Conservation (phyloP, 2,329 filamentous ascomycete species). For the Penicillium polonicum region DNA sequence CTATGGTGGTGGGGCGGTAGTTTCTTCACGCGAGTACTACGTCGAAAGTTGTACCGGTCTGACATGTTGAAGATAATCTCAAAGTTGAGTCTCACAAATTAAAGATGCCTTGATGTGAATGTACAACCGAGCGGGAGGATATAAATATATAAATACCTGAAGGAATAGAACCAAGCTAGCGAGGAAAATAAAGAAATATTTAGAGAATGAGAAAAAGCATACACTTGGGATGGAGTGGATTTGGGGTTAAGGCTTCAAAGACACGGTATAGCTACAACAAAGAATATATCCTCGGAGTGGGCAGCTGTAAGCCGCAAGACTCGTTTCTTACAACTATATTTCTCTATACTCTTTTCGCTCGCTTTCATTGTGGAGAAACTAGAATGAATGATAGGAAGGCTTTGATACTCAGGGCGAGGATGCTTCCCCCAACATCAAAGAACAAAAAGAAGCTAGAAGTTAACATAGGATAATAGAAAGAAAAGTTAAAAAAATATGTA, state of each 20-base stretch:
- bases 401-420: neutral
- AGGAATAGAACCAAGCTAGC: neutral
- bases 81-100: neutral
- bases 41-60: neutral
- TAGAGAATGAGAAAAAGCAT: too few relatives aligned
- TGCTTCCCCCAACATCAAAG: neutral
- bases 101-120: neutral
- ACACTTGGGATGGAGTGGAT: neutral
- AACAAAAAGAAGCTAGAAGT: neutral
- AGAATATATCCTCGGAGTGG: neutral
- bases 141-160: neutral
- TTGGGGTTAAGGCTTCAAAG: neutral
- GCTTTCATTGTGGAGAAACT: neutral
- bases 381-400: neutral
- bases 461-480: neutral
- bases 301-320: neutral
- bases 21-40: neutral
- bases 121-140: neutral
- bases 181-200: neutral
- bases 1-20: neutral
- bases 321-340: neutral
- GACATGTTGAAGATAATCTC: neutral
- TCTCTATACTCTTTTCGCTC: neutral
- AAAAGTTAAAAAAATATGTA: neutral
- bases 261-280: neutral